Base-by-base conservation (phyloP, 2,329 filamentous ascomycete genomes). In the Periconia digitata region DNA sequence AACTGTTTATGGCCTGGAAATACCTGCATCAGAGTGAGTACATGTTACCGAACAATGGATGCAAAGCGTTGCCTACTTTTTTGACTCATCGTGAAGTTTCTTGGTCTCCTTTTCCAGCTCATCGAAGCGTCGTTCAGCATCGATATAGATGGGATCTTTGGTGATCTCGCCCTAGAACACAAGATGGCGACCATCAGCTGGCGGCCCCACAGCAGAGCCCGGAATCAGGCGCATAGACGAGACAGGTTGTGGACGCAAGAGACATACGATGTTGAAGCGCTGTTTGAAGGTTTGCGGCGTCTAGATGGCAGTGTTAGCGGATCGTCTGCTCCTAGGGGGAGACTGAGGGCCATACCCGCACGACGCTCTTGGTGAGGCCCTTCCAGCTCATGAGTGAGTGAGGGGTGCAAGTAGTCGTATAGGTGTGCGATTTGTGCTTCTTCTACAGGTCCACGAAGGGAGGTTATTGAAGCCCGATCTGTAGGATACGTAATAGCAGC, bases 81-180 rank as follows among this genome's bases (percentile, higher is more conserved):
- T 89, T 47, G 90, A 95, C 74, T 97, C 92, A 77, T 96, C 90
- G 75, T 97, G 92, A 23, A 96, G 85, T 73, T 89, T 92, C 80
- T 96, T 97, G 29, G 94, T 97, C 77, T 99, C 92, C 67, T 79
- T 87, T 75, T 99, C 94, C 56, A 99, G 82, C 76, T 99, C 94
- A 57, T 90, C 81, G 70, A 97, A 99, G 41, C 94, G 86, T 54
- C 92, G 85, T 72, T 99, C 94, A 55, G 94, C 90, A 73, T 99
- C 94, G 55, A 89, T 85, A 73, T 96, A 99, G 66, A 99, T 87
- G 40, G 90, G 80, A 77, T 99, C 94, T 71, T 97, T 96, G 60
- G 91, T 95, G 71, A 92, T 83, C 63, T 97, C 94, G 71, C 94
- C 94, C 76, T 78, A 55, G 49, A 37, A 43, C 46, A 22, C n/a